A percentile compares a stretch with the other conserved stretches of the same genome.
These are phyloP conservation scores for Trichoderma sp. DNA, from an alignment of 2,329 filamentous ascomycete genomes.

Conservation along the genomic window DNA sequence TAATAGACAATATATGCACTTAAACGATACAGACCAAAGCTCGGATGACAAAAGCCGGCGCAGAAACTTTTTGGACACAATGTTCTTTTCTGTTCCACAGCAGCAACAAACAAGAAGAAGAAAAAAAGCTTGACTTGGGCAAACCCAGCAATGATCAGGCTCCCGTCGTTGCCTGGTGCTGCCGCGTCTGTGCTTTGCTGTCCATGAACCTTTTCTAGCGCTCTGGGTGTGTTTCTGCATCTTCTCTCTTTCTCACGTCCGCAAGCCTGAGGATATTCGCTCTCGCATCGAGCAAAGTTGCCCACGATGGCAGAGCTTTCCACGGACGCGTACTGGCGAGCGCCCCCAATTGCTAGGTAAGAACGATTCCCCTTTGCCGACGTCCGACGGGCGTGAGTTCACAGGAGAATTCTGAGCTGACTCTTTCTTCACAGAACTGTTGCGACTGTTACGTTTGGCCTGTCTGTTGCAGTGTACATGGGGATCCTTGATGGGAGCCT, in stretches of 20 bases:
- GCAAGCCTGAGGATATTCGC: conserved; percentile 9
- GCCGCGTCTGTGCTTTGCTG: conserved; percentile 32
- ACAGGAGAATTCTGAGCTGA: conserved; percentile 31
- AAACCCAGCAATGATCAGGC: conserved; percentile 40
- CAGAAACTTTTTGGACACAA: conserved; percentile 27
- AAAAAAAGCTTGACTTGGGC: conserved; percentile 40
- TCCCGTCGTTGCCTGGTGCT: conserved; percentile 37
- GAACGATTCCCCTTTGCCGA: conserved; percentile 22
- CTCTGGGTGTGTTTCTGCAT: conserved; percentile 24
- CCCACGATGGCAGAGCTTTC: conserved; percentile 40
- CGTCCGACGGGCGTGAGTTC: neutral
- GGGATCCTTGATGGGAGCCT: conserved; percentile 53
- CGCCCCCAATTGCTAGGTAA: conserved; percentile 49
- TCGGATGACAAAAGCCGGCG: conserved; percentile 26
- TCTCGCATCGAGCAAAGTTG: conserved; percentile 38
- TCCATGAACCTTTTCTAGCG: conserved; percentile 17
- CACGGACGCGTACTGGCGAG: conserved; percentile 44
- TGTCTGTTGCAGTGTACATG: conserved; percentile 62
- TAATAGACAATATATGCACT: conserved; percentile 22
- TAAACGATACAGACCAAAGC: conserved; percentile 7
- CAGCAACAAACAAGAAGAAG: neutral
- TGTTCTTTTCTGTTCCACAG: conserved; percentile 28
- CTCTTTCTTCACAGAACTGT: conserved; percentile 59
- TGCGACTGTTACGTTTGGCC: conserved; percentile 61
- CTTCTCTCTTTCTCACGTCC: conserved; percentile 6